Base-by-base conservation (phyloP, 169 alveolate species). In the Cryptosporidium xiaoi region DNA sequence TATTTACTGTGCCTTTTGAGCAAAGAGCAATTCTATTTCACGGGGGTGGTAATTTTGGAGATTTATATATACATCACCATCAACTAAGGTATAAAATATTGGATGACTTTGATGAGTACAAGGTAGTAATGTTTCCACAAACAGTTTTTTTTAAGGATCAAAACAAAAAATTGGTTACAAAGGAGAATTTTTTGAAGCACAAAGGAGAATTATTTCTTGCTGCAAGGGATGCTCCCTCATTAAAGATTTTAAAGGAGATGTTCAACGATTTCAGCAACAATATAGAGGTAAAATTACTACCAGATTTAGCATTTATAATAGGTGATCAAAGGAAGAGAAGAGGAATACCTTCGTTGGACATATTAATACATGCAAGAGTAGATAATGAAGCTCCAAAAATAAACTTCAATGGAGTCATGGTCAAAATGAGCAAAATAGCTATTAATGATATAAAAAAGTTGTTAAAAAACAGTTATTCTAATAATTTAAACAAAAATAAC, bases 41-140 rank as follows among this genome's bases (percentile, higher is more conserved):
- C 44, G 87, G 87, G 27, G 87, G 87, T 24, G 87, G 87, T 0
- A 77, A 77, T 60, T 77, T 77, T 62, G 87, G 87, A 40, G 87
- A 77, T 62, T 77, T 77, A 44, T 77, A 77, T 77, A 56, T 71
- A 1, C 87, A 77, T 77, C 87, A 77, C 64, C 87, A 77, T 46
- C 27, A 77, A 77, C 64, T 77, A 77, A 77, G 87, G 20, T 62
- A 77, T 34, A 34, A 36, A 20, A 71, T 77, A 34, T 53, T 77
- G 18, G 56, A 46, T 34, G 87, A 77, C 50, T 77, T 77, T 60
- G 27, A 15, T 34, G 16, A 60, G 36, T 77, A 77, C 64, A 77
- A 40, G 51, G 33, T 60, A 27, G 64, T 77, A 6, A 77, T 77
- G 87, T 77, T 77, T 50, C 87, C 87, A 27, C 87, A 77, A 46